Evolutionary conservation across 768 basidiomycete species (phyloP), one percentile per base, ranked within the genome.

Genomic region (Pleurotus giganteus): DNA sequence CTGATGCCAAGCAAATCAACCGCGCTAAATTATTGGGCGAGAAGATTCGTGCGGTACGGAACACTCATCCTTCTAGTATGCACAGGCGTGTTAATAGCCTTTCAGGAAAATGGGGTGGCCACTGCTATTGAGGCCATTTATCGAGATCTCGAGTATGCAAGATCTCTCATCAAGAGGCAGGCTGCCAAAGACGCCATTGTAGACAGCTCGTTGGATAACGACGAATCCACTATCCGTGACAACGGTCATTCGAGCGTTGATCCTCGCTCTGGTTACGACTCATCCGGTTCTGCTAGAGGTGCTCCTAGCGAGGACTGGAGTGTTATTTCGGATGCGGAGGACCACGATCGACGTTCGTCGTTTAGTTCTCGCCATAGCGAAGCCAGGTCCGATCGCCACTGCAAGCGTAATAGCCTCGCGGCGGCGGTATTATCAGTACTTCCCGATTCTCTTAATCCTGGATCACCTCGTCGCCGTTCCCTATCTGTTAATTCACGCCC

Each of bases 121-220:
- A 93, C 83, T 28, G 97, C 97, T 13, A 88, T 98, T 56, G 95
- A 98, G 69, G 86, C 89, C 24, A 94, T 99, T 59, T 99, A 98
- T 66, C 86, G 97, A 43, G 95, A 99, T 66, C 72, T 98, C 54
- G 96, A 98, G 58, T 98, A 98, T 67, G 93, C 96, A 31, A 84
- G 89, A 31, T 88, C 89, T 6, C 71, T 97, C 47, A 85, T 98
- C 60, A 95, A 93, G 66, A 51, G 13, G 19, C 82, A 79, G 28
- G 65, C 69, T 11, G 62, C 66, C 31, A 68, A 62, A 27, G 75
- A 74, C 24, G 63, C 61, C 28, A 13, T 43, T 15, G 69, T 70
- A 11, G 47, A 61, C 13, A 68, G 70, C 17, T 67, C 69, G 15
- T 65, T 69, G 9, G 65, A 66, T 53, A 69, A 65, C 39, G 69